Evolutionary conservation across 2,329 filamentous ascomycete species (phyloP), one percentile per base, ranked within the genome.

Genomic region (Cladophialophora exuberans): DNA sequence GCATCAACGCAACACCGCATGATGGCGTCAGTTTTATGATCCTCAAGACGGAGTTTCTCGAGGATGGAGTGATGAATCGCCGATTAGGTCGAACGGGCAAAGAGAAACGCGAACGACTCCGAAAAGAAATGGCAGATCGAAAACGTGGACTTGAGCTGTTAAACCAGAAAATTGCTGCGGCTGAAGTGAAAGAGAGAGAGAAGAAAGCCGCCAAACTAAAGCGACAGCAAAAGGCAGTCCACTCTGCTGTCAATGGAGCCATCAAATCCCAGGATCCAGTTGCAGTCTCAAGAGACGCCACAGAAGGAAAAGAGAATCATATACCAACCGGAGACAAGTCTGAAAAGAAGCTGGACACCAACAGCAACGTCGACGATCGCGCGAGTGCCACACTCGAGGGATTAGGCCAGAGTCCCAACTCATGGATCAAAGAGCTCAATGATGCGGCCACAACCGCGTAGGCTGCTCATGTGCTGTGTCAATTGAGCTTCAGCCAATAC

Each of bases 1-100:
- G n/a, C 26, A 17, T 18, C 10, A 51, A 49, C 17, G 87, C 84
- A 5, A 82, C 80, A 20, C 79, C 78, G 11, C 91, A 97, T 67
- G 91, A 96, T 64, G 92, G 92, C 2, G 83, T 96, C 70, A 96
- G 91, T 69, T 97, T 89, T 72, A 90, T 88, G 80, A 83, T 99
- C 43, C 79, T 85, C 58, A 84, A 85, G 48, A 82, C 96, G 9
- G 85, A 90, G 48, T 97, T 92, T 86, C 89, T 97, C 0, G 86
- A 89, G 60, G 91, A 94, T 79, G 60, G 81, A 74, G 53, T 75
- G 55, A 66, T 74, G 65, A 54, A 71, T 59, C 67, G 71, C 52
- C 70, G 77, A 62, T 67, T 78, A 72, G 68, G 79, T 67, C 64
- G 78, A 62, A 67, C 74, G 64, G 68, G 76, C 62, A 65, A 75